phyloP scores from a whole-genome alignment of 179 eudicot species.

The Drosera spatulata region DNA sequence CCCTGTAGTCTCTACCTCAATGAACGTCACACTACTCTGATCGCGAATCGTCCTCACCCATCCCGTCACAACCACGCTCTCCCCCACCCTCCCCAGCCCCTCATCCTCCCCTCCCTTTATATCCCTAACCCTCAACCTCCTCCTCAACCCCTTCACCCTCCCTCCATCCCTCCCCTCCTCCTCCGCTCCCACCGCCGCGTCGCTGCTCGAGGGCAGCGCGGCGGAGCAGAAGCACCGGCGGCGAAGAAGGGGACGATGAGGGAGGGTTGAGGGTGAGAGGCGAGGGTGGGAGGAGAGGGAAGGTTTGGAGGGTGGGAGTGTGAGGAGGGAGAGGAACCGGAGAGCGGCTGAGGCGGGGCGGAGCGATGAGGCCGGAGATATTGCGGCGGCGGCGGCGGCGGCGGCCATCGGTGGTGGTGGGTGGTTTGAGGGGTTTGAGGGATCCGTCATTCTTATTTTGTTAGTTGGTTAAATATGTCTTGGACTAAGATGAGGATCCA shows the following conservation, averaged over 20 bases:
- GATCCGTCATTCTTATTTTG: no score
- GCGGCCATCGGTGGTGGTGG: no score
- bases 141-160: slow-evolving; percentile 53
- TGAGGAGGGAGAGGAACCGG: slow-evolving; percentile 34
- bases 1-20: slow-evolving; percentile 40
- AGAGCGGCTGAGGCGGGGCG: slow-evolving; percentile 47
- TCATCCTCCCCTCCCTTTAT: slow-evolving; percentile 62
- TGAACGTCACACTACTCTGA: slow-evolving; percentile 89
- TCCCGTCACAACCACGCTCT: slow-evolving; percentile 56
- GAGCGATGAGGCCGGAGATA: slow-evolving; percentile 42
- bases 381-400: slow-evolving; percentile 18
- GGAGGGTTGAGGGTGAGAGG: slow-evolving; percentile 7
- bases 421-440: no score
- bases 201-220: slow-evolving; percentile 30
- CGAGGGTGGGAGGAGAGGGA: neutral
- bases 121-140: slow-evolving; percentile 55
- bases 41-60: slow-evolving; percentile 83
- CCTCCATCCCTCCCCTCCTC: slow-evolving; percentile 8
- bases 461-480: no score
- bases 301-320: slow-evolving; percentile 12
- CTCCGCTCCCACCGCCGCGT: slow-evolving; percentile 17
- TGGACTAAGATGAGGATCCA: no score
- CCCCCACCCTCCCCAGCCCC: slow-evolving; percentile 72
- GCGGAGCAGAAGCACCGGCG: slow-evolving; percentile 35
- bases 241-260: slow-evolving; percentile 6